Evolutionary conservation across 2,329 filamentous ascomycete genomes (phyloP), one percentile per base, ranked within the genome.

Genomic region (Talaromyces sp.): DNA sequence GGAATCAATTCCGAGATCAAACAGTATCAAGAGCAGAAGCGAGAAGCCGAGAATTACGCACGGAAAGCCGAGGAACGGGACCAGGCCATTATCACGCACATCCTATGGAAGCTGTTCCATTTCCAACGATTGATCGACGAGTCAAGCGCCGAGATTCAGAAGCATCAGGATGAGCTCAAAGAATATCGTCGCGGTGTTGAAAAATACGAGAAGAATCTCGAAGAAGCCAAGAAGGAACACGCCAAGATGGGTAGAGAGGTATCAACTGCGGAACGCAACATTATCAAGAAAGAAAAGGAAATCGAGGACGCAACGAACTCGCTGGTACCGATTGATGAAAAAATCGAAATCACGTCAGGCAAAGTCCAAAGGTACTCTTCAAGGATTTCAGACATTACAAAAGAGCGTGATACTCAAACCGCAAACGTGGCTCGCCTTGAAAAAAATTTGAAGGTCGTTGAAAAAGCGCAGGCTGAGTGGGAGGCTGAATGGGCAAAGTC

Each of bases 1-100:
- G 93, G 91, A 57, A 97, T 99, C 80, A 98, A 98, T 77, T 94
- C 93, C 2, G 95, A 99, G 78, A 96, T 99, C 76, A 97, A 95
- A 76, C 93, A 97, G 72, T 99, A 97, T 73, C 91, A 96, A 73
- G 93, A 98, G 76, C 94, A 98, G 78, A 98, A 98, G 81, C 89
- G 88, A 70, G 95, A 98, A 74, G 94, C 94, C 5, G 95, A 99
- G 70, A 94, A 90, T 71, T 99, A 94, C 74, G 91, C 96, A 74
- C 88, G 87, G 68, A 98, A 97, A 78, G 90, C 90, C 1, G 90
- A 95, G 62, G 92, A 98, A 76, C 88, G 92, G 59, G 94, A 99
- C 75, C 87, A 92, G 62, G 95, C 94, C 8, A 90, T 97, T 64
- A 91, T 98, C 63, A 93, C 90, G 0, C 94, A 98, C 70, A 93